These are phyloP conservation scores for Cystobasidium ongulense DNA, from an alignment of 768 basidiomycete genomes.

Conservation along the genomic window DNA sequence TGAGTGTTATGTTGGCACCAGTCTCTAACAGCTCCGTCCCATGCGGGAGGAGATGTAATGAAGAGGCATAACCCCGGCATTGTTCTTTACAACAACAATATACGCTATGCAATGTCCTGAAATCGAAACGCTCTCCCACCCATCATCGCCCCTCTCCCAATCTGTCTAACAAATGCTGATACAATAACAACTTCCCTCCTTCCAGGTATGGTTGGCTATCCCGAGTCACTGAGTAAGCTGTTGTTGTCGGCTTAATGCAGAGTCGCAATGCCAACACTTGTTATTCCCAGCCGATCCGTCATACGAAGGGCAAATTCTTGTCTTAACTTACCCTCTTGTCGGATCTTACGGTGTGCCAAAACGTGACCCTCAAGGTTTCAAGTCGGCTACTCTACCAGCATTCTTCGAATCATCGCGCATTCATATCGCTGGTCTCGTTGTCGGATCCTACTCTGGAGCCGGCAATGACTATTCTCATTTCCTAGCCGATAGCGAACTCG, in stretches of 20 bases:
- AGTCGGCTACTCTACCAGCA: conserved; percentile 45
- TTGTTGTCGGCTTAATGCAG: neutral
- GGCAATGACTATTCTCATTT: conserved; percentile 82
- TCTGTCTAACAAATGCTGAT: conserved; percentile 20
- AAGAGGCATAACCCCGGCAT: conserved; percentile 31
- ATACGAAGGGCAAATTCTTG: conserved; percentile 94
- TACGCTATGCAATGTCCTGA: neutral
- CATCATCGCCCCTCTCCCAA: neutral
- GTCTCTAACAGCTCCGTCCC: conserved; percentile 10
- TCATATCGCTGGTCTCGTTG: conserved; percentile 80
- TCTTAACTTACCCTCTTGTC: conserved; percentile 90
- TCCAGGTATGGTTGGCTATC: conserved; percentile 97
- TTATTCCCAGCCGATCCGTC: conserved; percentile 65
- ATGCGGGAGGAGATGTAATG: neutral
- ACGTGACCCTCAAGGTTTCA: conserved; percentile 50
- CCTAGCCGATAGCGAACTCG: conserved; percentile 77
- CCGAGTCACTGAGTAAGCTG: conserved; percentile 66
- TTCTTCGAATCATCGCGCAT: conserved; percentile 94
- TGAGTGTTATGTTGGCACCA: conserved; percentile 33
- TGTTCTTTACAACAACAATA: neutral
- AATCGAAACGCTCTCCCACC: conserved; percentile 26
- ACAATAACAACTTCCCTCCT: neutral
- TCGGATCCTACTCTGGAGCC: conserved; percentile 72
- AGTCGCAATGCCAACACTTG: neutral
- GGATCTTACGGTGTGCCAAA: conserved; percentile 96